Base-by-base conservation (phyloP, 2,329 filamentous ascomycete genomes). In the Podosphaera xanthii region DNA sequence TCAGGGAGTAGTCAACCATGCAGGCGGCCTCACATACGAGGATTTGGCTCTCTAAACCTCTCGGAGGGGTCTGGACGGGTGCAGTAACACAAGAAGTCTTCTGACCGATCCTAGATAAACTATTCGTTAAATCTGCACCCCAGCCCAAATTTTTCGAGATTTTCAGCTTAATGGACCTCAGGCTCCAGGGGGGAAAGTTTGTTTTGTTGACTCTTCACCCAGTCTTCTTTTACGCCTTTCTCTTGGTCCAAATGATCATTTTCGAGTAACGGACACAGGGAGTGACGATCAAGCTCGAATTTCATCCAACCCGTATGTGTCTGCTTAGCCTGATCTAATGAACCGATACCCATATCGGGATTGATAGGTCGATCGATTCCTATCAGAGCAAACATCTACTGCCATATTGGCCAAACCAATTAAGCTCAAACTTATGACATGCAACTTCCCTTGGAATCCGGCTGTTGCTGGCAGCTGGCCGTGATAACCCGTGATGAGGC, bases 381-480 rank as follows among this genome's bases (percentile, higher is more conserved):
- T n/a, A 34, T 34, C 34, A 8, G 12, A 22, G 33, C 33, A 36
- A 54, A 54, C 52, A 54, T 54, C n/a, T 5, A 54, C 34, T 35
- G 52, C 31, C 33, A 54, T 36, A 7, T 38, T 54, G 12, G 38
- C 31, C 52, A 36, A 36, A 34, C n/a, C 52, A 54, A 54, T 35
- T 36, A 54, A 38, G 34, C 52, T 38, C 31, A 54, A 30, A 31
- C 22, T 50, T 31, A 4, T 36, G 52, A 33, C n/a, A 54, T 54
- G 52, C 52, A 54, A 35, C 52, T 54, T 54, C 31, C 52, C 52
- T 54, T 54, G 31, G 33, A 35, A 54, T 54, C 35, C 52, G 52
- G 34, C 52, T 35, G 33, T 36, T 36, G 33, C 52, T 34, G 33
- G 31, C 33, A 54, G 52, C 31, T 44, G 40, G 40, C 40, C 40